These are phyloP conservation scores for Tympanopsis confertula DNA, from an alignment of 2,329 filamentous ascomycete genomes.

Conservation along the genomic window DNA sequence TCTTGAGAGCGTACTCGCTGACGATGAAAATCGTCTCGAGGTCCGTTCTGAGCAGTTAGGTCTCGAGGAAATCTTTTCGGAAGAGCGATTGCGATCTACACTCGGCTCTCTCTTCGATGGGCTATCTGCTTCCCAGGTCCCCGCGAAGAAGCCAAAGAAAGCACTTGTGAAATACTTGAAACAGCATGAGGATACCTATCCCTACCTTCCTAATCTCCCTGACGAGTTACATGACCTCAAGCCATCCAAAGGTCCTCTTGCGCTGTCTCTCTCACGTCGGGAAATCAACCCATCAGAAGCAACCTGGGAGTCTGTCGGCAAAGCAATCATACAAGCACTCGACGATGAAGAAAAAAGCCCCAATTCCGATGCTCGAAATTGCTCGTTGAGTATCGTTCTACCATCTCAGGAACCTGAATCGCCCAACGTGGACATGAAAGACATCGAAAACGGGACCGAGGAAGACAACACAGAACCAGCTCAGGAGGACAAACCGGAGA, in stretches of 20 bases:
- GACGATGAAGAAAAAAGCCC: conserved; percentile 20
- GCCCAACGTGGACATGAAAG: not conserved
- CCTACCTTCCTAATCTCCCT: conserved; percentile 24
- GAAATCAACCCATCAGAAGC: conserved; percentile 17
- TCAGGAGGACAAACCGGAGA: not conserved
- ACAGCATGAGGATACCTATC: conserved; percentile 39
- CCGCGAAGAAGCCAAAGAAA: conserved; percentile 34
- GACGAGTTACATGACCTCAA: conserved; percentile 14
- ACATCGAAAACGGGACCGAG: no score
- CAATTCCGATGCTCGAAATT: no score
- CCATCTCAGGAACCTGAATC: not conserved
- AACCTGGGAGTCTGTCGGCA: conserved; percentile 34
- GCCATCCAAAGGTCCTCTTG: conserved; percentile 12
- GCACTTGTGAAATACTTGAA: conserved; percentile 37
- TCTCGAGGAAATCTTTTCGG: conserved; percentile 39
- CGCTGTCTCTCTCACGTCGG: not conserved
- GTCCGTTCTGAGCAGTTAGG: conserved; percentile 42
- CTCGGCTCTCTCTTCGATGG: conserved; percentile 38
- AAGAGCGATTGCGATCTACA: conserved; percentile 34
- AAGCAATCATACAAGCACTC: conserved; percentile 29
- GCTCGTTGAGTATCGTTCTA: no score
- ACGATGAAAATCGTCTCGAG: conserved; percentile 43
- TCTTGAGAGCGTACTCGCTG: conserved; percentile 50
- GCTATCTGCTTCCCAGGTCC: conserved; percentile 37
- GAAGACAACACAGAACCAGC: not conserved